These are phyloP conservation scores for Stenocarpella maydis DNA, from an alignment of 2,329 filamentous ascomycete genomes.

Conservation along the genomic window DNA sequence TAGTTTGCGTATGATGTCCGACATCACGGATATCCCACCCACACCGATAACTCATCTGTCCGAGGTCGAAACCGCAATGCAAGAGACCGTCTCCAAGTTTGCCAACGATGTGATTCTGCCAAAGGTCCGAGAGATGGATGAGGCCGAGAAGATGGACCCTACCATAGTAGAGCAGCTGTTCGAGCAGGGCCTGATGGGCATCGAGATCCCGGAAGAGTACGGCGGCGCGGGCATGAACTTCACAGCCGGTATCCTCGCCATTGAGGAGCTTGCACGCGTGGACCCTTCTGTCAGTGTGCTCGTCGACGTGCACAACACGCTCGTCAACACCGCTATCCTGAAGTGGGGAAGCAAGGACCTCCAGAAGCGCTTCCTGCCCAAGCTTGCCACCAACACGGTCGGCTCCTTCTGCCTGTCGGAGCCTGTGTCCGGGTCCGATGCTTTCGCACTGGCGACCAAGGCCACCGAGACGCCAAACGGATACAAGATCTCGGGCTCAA, in stretches of 20 bases:
- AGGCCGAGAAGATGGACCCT: constrained; percentile 93
- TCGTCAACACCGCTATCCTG: constrained; percentile 92
- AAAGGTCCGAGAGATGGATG: constrained; percentile 96
- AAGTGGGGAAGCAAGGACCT: constrained; percentile 81
- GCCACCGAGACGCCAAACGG: constrained; percentile 84
- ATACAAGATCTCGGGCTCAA: constrained; percentile 87
- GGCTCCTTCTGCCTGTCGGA: constrained; percentile 94
- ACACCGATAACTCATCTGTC: constrained; percentile 94
- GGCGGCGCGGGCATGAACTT: constrained; percentile 99
- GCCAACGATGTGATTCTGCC: constrained; percentile 88
- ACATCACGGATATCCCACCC: constrained; percentile 81
- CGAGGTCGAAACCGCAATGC: constrained; percentile 89
- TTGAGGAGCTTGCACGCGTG: constrained; percentile 93
- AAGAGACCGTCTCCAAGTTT: constrained; percentile 89
- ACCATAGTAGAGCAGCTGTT: constrained; percentile 90
- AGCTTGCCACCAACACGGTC: constrained; percentile 87
- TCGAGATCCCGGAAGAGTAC: constrained; percentile 97
- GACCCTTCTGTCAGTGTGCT: constrained; percentile 95
- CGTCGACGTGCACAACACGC: constrained; percentile 97
- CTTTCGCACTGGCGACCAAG: constrained; percentile 92
- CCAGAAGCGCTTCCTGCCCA: constrained; percentile 89
- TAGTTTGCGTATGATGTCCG: constrained; percentile 61
- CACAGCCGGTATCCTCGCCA: constrained; percentile 92
- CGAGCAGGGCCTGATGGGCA: constrained; percentile 95
- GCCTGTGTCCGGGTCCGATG: constrained; percentile 91